phyloP scores from a whole-genome alignment of 371 early-diverging fungal genomes.

The Antonospora locustae region DNA sequence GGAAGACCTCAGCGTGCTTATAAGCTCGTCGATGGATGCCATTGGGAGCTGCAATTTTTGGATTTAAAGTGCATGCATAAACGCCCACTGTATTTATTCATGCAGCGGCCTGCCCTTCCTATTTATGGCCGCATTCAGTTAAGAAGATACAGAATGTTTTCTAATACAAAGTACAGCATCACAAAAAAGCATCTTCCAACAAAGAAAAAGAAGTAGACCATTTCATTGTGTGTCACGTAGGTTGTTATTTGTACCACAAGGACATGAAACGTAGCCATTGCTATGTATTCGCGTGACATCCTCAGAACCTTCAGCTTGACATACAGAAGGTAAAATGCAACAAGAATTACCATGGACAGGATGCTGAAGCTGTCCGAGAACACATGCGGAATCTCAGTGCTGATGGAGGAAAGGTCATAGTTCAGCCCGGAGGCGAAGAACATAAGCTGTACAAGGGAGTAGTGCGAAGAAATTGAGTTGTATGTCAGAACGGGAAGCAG shows the following conservation, averaged over 20 bases:
- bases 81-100: too few relatives aligned
- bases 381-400: constrained; percentile 18
- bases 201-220: constrained; percentile 7
- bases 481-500: neutral
- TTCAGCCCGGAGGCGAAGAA: constrained; percentile 3
- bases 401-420: constrained; percentile 10
- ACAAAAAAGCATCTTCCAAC: constrained; percentile 7
- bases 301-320: neutral
- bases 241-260: neutral
- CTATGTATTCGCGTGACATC: neutral
- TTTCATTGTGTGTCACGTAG: neutral
- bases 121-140: too few relatives aligned
- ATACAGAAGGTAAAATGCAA: constrained; percentile 25
- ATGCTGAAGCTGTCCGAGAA: constrained; percentile 13
- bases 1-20: too few relatives aligned
- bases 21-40: too few relatives aligned
- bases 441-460: neutral
- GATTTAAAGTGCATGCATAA: too few relatives aligned
- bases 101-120: too few relatives aligned
- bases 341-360: neutral
- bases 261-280: neutral
- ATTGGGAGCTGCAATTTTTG: too few relatives aligned
- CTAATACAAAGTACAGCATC: constrained; percentile 2
- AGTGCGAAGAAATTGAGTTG: neutral
- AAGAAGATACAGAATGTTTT: neutral